Percentiles rank a stretch among this genome's conserved stretches.
phyloP scores from a whole-genome alignment of 176 grass and related monocot species.

The Urochloa ruziziensis region DNA sequence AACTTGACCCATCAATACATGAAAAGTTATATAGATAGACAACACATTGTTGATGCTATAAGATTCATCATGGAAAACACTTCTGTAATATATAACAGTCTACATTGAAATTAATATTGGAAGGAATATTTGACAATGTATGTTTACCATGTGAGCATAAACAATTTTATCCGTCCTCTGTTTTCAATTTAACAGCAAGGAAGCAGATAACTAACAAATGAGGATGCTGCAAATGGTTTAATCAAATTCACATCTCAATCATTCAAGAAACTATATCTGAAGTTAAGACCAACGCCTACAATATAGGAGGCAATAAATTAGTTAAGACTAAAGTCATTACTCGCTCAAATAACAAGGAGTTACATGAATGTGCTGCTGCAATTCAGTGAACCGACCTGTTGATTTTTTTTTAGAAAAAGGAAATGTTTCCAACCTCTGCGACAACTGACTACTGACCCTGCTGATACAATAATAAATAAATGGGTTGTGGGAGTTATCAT shows the following conservation, averaged over 20 bases:
- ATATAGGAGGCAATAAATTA: background rate
- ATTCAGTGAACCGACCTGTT: no score
- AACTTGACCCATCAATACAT: background rate
- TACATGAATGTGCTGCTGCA: background rate
- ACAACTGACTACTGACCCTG: background rate
- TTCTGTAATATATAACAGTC: background rate
- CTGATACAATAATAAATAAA: background rate
- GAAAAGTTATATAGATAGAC: background rate
- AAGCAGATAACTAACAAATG: constrained; percentile 2
- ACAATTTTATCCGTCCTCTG: background rate
- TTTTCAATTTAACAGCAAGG: background rate
- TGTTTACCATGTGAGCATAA: background rate
- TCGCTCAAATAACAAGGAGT: background rate
- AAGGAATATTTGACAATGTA: background rate
- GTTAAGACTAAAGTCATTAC: background rate
- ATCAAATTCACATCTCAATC: background rate
- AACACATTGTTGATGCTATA: background rate
- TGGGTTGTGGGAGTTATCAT: background rate
- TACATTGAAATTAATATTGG: background rate
- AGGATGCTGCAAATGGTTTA: constrained; percentile 1
- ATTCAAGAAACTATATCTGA: background rate
- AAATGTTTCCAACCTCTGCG: no score
- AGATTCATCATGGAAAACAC: background rate
- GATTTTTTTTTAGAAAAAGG: no score
- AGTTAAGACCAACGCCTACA: background rate